These are phyloP conservation scores for Epichloe brachyelytri DNA, from an alignment of 2,329 filamentous ascomycete genomes.

Conservation along the genomic window DNA sequence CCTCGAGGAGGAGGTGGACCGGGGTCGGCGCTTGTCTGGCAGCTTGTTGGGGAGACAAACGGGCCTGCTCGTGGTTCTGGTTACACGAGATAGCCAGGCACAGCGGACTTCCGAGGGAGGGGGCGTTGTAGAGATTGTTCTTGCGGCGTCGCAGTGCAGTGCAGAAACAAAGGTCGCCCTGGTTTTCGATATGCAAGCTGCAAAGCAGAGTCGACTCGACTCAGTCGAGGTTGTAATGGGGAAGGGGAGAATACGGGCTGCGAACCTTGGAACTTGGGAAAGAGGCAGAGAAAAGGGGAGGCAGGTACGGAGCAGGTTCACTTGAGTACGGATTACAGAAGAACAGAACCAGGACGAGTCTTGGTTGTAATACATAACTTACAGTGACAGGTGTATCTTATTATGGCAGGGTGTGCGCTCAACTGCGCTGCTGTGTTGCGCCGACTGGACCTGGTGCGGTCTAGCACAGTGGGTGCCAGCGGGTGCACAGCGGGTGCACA, in stretches of 20 bases:
- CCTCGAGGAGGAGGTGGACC: constrained; percentile 3
- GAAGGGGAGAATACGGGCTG: background rate
- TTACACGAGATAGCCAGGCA: constrained; percentile 1
- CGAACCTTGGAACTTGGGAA: background rate
- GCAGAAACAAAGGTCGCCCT: background rate
- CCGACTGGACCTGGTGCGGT: too few relatives aligned
- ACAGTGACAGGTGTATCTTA: background rate
- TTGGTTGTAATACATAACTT: too few relatives aligned
- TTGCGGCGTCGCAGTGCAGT: background rate
- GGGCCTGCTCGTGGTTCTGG: constrained; percentile 3
- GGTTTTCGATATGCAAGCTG: background rate
- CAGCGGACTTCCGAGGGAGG: background rate
- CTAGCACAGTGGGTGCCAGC: too few relatives aligned
- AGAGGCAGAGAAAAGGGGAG: background rate
- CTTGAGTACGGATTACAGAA: too few relatives aligned
- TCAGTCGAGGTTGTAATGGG: background rate
- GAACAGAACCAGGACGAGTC: background rate
- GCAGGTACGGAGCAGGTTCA: background rate
- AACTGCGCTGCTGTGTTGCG: too few relatives aligned
- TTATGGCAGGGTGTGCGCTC: background rate
- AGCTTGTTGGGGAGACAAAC: background rate
- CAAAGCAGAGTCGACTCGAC: background rate
- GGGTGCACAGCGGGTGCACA: too few relatives aligned
- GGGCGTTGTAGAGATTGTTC: background rate
- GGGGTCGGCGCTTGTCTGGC: constrained; percentile 6